Evolutionary conservation across 345 rosid genomes (phyloP).

Genomic region (Bruguiera sexangula): DNA sequence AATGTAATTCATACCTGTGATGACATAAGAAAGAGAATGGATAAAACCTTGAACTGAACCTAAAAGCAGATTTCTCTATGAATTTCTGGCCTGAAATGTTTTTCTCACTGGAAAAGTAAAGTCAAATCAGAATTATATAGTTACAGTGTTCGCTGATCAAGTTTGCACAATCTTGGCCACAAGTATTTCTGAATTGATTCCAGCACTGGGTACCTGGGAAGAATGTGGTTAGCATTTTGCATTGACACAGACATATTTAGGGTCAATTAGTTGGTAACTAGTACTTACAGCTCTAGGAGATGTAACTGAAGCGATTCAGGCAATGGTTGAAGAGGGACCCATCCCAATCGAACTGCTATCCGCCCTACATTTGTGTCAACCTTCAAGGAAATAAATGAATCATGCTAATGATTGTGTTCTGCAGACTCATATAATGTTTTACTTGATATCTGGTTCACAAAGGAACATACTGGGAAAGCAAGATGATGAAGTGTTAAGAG

Average conservation of each 20-base stretch:
- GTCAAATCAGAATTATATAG: constrained; percentile 19
- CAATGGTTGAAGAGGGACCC: constrained; percentile 94
- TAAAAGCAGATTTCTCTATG: background rate
- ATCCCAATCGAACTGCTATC: constrained; percentile 92
- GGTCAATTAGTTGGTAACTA: constrained; percentile 3
- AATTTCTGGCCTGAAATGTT: background rate
- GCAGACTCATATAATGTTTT: constrained; percentile 9
- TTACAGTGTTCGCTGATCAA: constrained; percentile 87
- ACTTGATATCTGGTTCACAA: constrained; percentile 12
- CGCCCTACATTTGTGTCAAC: constrained; percentile 98
- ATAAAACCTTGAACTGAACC: constrained; percentile 7
- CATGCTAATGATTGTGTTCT: background rate
- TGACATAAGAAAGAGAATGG: constrained; percentile 8
- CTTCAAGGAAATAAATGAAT: constrained; percentile 33
- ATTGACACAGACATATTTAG: background rate
- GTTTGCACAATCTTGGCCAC: constrained; percentile 97
- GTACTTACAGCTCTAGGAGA: constrained; percentile 80
- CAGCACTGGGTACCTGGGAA: constrained; percentile 72
- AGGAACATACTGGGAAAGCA: constrained; percentile 81
- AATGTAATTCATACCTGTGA: constrained; percentile 86
- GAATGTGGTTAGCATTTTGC: constrained; percentile 26
- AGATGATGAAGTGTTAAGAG: constrained; percentile 90
- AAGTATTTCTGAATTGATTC: constrained; percentile 88
- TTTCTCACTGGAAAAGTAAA: constrained; percentile 5
- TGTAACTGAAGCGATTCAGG: constrained; percentile 94